phyloP scores from a whole-genome alignment of 2,329 filamentous ascomycete genomes.

The Penicillium sp. region DNA sequence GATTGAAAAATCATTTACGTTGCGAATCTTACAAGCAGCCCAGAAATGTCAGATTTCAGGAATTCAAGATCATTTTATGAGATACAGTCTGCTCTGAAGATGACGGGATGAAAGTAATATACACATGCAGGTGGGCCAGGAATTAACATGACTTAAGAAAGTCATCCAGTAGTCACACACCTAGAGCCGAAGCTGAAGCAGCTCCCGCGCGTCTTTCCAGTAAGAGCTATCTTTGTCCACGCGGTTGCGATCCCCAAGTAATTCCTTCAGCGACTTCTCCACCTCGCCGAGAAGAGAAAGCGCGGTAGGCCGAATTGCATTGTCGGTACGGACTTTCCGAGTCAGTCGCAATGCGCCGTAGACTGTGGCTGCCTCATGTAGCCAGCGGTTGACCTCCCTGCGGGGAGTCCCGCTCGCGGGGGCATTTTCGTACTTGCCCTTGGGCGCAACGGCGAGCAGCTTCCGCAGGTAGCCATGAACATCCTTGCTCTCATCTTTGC shows the following conservation, averaged over 20 bases:
- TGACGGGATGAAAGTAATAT: conserved; percentile 19
- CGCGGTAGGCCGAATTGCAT: conserved; percentile 22
- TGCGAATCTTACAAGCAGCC: background rate
- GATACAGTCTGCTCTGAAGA: conserved; percentile 19
- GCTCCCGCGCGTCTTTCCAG: background rate
- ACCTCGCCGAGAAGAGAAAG: conserved; percentile 40
- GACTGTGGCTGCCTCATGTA: conserved; percentile 35
- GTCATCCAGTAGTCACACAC: background rate
- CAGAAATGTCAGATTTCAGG: background rate
- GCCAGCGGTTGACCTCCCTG: conserved; percentile 13
- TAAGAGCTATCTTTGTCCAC: background rate
- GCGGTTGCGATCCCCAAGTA: conserved; percentile 1
- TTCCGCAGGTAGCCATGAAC: conserved; percentile 40
- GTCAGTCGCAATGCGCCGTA: conserved; percentile 42
- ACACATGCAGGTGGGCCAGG: conserved; percentile 13
- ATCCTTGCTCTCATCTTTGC: conserved; percentile 38
- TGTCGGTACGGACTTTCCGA: conserved; percentile 29
- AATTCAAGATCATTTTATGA: conserved; percentile 10
- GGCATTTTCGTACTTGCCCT: conserved; percentile 22
- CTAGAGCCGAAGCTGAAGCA: conserved; percentile 1
- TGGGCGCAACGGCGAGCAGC: conserved; percentile 32
- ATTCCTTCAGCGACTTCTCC: conserved; percentile 28
- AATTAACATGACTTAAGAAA: background rate
- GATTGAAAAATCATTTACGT: background rate
- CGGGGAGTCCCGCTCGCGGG: conserved; percentile 8